Evolutionary conservation across 768 basidiomycete genomes (phyloP), one percentile per base, ranked within the genome.

Genomic region (Boletus coccyginus): DNA sequence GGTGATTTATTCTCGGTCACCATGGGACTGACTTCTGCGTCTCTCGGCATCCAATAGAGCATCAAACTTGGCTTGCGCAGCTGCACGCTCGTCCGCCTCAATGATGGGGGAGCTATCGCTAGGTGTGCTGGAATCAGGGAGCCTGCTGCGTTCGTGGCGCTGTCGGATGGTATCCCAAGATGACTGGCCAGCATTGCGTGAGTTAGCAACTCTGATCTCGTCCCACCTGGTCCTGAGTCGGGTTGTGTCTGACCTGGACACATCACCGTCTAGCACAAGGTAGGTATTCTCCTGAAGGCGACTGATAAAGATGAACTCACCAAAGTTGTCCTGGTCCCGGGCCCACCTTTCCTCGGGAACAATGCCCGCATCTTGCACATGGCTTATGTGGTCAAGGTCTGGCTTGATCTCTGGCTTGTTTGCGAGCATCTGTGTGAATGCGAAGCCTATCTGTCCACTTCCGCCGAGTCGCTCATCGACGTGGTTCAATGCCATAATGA

Each of bases 151-250:
- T 65, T 81, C 79, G 58, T 86, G 77, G 46, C 74, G 75, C 65
- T 87, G 84, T 33, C 88, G 82, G 21, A 90, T 74, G 27, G 72
- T 67, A 62, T 90, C 88, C 88, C 88, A 90, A 5, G 85, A 76
- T 19, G 88, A 88, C 5, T 66, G 68, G 40, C 68, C 75, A 16
- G 70, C 55, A 32, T 69, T 73, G 19, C 74, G 69, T 16, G 72
- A 73, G 56, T 86, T 86, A 33, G 74, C 79, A 43, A 75, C 73
- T 52, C 87, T 83, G 46, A 90, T 84, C 58, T 85, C 79, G 35
- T 87, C 85, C 88, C 88, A 90, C 57, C 75, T 81, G 50, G 71
- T 80, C 38, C 55, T 56, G 48, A 66, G 54, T 53, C 32, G 52
- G 24, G 45, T 35, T n/a, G 53, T 55, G 21, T 52, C 54, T 29